Percentiles rank a stretch among this genome's conserved stretches.
Evolutionary conservation across 1,284 basidiomycete genomes (phyloP).

Genomic region (Apiotrichum mycotoxinovorans): DNA sequence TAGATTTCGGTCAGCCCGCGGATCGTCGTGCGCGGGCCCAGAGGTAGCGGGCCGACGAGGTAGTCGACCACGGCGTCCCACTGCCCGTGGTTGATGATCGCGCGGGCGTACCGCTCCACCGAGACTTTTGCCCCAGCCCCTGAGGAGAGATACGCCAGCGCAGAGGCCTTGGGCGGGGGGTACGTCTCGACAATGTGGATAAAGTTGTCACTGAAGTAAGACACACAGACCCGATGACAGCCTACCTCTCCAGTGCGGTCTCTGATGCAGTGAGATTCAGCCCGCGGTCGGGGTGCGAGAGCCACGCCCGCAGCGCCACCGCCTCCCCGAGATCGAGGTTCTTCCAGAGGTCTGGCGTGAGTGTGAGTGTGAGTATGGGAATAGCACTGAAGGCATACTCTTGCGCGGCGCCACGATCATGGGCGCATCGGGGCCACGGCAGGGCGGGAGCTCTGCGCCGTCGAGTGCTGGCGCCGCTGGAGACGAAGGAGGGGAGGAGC

Average conservation of each 20-base stretch:
- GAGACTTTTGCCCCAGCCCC: not conserved
- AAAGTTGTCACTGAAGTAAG: constrained; percentile 33
- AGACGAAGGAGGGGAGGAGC: not conserved
- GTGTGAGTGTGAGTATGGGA: too few relatives aligned
- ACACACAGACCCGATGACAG: not conserved
- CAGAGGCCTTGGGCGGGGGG: constrained; percentile 35
- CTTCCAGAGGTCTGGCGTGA: constrained; percentile 31
- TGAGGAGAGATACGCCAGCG: constrained; percentile 29
- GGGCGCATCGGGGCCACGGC: not conserved
- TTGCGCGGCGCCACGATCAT: not conserved
- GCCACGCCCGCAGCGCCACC: constrained; percentile 54
- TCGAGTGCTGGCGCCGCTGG: not conserved
- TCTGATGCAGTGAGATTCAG: constrained; percentile 51
- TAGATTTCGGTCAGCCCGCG: constrained; percentile 23
- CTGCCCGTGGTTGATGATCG: constrained; percentile 55
- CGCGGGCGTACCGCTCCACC: constrained; percentile 40
- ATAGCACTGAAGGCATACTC: too few relatives aligned
- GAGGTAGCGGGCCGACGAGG: constrained; percentile 42
- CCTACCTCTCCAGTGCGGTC: constrained; percentile 17
- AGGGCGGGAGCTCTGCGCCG: not conserved
- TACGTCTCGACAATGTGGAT: constrained; percentile 39
- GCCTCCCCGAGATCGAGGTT: constrained; percentile 51
- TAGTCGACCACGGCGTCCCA: constrained; percentile 40
- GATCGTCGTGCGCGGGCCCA: constrained; percentile 20
- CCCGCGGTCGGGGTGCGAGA: constrained; percentile 50